Evolutionary conservation across 768 basidiomycete genomes (phyloP).

Genomic region (Termitomyces sp.): DNA sequence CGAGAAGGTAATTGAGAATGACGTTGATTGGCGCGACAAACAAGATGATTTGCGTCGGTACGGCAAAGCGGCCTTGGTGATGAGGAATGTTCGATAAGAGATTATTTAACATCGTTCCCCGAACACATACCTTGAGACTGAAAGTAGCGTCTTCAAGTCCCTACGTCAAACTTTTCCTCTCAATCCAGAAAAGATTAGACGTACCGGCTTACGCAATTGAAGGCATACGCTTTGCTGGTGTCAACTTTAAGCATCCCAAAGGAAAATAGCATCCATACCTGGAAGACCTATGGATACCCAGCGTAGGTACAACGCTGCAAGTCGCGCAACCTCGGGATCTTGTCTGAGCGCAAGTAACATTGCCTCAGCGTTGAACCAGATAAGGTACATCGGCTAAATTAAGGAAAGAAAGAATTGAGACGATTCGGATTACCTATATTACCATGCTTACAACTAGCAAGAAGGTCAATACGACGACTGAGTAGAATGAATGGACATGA

Average conservation of each 20-base stretch:
- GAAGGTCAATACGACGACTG: conserved; percentile 61
- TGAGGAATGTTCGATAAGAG: background rate
- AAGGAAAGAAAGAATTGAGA: conserved; percentile 20
- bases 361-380: conserved; percentile 82
- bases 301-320: conserved; percentile 73
- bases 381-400: conserved; percentile 44
- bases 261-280: conserved; percentile 23
- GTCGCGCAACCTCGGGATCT: conserved; percentile 77
- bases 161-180: background rate
- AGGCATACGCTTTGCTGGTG: conserved; percentile 36
- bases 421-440: background rate
- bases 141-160: conserved; percentile 54
- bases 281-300: conserved; percentile 79
- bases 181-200: conserved; percentile 3
- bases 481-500: conserved; percentile 2
- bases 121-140: conserved; percentile 68
- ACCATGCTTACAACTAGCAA: conserved; percentile 50
- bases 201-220: conserved; percentile 46
- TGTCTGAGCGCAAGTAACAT: conserved; percentile 73
- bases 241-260: background rate
- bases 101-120: background rate
- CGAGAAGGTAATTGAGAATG: conserved; percentile 77
- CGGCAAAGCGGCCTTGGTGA: conserved; percentile 61
- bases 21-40: conserved; percentile 85
- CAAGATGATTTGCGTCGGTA: conserved; percentile 82